Percentiles rank a stretch among this genome's conserved stretches.
phyloP scores from a whole-genome alignment of 768 basidiomycete species.

The Gyrodon lividus region DNA sequence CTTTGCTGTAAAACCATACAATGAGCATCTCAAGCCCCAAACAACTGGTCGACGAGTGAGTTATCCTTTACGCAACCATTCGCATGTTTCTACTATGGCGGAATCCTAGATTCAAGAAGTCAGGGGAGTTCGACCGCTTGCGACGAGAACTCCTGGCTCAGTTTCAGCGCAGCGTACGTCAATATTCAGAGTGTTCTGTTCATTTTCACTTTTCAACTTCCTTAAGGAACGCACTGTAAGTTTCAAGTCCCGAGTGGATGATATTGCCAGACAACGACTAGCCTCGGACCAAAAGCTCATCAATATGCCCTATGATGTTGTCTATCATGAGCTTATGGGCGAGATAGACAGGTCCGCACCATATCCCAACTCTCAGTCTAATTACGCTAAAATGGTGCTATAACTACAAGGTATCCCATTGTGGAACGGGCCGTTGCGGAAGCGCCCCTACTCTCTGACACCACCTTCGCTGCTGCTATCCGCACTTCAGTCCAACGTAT shows the following conservation, averaged over 20 bases:
- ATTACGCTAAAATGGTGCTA: neutral
- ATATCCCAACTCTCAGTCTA: neutral
- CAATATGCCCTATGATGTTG: slow-evolving; percentile 48
- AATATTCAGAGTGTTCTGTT: neutral
- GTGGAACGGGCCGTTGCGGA: slow-evolving; percentile 62
- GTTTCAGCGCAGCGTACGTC: slow-evolving; percentile 60
- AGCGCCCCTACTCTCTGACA: slow-evolving; percentile 47
- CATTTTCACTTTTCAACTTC: neutral
- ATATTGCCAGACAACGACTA: slow-evolving; percentile 58
- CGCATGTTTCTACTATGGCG: slow-evolving; percentile 1
- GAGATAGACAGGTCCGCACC: slow-evolving; percentile 63
- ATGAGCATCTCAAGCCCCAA: slow-evolving; percentile 58
- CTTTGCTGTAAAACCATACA: neutral
- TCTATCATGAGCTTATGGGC: slow-evolving; percentile 65
- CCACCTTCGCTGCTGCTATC: slow-evolving; percentile 43
- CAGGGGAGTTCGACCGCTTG: slow-evolving; percentile 74
- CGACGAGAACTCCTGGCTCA: slow-evolving; percentile 61
- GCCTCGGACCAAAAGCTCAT: slow-evolving; percentile 52
- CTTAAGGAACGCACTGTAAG: slow-evolving; percentile 48
- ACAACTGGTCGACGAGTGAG: slow-evolving; percentile 65
- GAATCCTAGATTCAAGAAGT: slow-evolving; percentile 67
- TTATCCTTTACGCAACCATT: neutral
- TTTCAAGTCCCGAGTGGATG: slow-evolving; percentile 59
- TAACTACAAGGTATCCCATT: slow-evolving; percentile 54
- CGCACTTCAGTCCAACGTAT: slow-evolving; percentile 44